Conservation (phyloP, 2,329 filamentous ascomycete species). For the Ceratocystis cacaofunesta region DNA sequence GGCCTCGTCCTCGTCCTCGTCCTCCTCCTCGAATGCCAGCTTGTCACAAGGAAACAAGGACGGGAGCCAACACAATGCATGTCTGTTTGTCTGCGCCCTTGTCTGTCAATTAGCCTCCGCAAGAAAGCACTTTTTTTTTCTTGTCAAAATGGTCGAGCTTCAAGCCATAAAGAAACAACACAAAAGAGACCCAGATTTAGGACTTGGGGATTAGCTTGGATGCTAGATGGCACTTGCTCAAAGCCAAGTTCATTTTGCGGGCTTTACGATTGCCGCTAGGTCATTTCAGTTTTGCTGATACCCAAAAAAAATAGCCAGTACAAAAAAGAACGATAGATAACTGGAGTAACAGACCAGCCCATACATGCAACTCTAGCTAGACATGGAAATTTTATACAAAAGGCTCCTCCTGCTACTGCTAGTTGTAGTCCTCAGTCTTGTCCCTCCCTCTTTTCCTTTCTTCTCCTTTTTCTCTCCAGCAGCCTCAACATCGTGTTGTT, state of each 20-base stretch:
- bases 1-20: too few species aligned
- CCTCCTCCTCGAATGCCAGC: too few species aligned
- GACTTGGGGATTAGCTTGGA: background rate
- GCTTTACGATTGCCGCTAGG: slow-evolving; percentile 3
- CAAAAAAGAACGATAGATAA: slow-evolving; percentile 1
- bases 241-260: slow-evolving; percentile 3
- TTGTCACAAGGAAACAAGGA: too few species aligned
- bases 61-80: background rate
- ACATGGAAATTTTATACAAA: slow-evolving; percentile 8
- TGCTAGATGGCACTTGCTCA: slow-evolving; percentile 4
- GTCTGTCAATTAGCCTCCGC: background rate
- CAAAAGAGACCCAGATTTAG: slow-evolving; percentile 3
- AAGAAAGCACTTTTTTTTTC: background rate
- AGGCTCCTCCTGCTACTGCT: background rate
- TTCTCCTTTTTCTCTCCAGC: background rate
- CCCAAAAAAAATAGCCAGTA: background rate
- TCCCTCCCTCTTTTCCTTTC: background rate
- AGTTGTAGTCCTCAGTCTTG: background rate
- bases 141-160: background rate
- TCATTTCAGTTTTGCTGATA: background rate
- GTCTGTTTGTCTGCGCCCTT: background rate
- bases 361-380: background rate
- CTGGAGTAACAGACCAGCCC: background rate
- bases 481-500: background rate
- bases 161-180: background rate